Evolutionary conservation across 352 stramenopile genomes (phyloP).

Genomic region (Lagenidium sp.): DNA sequence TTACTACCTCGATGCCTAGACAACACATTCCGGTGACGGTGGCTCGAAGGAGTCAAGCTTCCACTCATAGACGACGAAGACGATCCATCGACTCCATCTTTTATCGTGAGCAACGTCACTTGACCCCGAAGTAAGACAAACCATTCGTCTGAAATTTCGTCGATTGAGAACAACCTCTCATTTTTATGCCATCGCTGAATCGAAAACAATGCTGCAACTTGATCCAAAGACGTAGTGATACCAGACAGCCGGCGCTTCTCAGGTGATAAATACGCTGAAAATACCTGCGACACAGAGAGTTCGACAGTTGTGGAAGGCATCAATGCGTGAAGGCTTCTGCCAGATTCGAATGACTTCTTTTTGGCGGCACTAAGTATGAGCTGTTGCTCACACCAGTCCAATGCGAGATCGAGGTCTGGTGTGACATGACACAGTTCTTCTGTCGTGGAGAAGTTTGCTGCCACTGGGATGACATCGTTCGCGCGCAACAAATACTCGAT

Average conservation of each 20-base stretch:
- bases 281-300: slow-evolving; percentile 29
- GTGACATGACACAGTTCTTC: slow-evolving; percentile 25
- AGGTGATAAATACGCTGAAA: slow-evolving; percentile 28
- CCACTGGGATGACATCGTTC: slow-evolving; percentile 38
- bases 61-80: slow-evolving; percentile 10
- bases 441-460: not conserved
- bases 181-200: slow-evolving; percentile 21
- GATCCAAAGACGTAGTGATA: slow-evolving; percentile 11
- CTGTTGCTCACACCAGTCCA: slow-evolving; percentile 62
- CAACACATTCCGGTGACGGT: slow-evolving; percentile 1
- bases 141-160: slow-evolving; percentile 30
- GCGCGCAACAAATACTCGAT: slow-evolving; percentile 46
- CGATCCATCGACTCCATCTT: slow-evolving; percentile 3
- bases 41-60: slow-evolving; percentile 5
- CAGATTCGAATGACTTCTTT: slow-evolving; percentile 26
- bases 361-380: slow-evolving; percentile 34
- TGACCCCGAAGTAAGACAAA: slow-evolving; percentile 41
- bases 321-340: slow-evolving; percentile 9
- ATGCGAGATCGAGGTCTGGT: slow-evolving; percentile 34
- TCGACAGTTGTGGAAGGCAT: slow-evolving; percentile 17
- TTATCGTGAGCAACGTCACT: slow-evolving; percentile 29
- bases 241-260: slow-evolving; percentile 8
- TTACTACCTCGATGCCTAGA: slow-evolving; percentile 1
- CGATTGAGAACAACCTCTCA: slow-evolving; percentile 27
- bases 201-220: slow-evolving; percentile 27